phyloP scores from a whole-genome alignment of 495 filamentous ascomycete genomes.

The Neurospora sp. region DNA sequence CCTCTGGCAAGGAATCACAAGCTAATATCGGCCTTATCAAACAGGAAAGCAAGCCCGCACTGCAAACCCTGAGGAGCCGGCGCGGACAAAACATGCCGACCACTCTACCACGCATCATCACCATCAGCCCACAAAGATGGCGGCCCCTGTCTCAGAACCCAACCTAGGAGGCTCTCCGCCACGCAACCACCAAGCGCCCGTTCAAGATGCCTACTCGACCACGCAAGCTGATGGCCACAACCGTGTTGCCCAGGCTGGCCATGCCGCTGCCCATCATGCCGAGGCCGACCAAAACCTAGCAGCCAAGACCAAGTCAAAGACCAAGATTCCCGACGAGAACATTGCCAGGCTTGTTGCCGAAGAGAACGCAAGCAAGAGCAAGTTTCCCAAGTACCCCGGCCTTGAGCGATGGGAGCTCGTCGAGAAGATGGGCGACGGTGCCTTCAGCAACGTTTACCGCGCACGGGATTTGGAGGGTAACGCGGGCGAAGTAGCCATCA shows the following conservation, averaged over 20 bases:
- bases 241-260: slow-evolving; percentile 53
- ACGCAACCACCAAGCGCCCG: slow-evolving; percentile 4
- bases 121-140: slow-evolving; percentile 24
- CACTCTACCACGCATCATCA: slow-evolving; percentile 44
- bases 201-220: slow-evolving; percentile 44
- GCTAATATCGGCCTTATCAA: slow-evolving; percentile 20
- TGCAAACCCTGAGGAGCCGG: slow-evolving; percentile 47
- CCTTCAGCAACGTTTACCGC: slow-evolving; percentile 97
- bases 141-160: slow-evolving; percentile 17
- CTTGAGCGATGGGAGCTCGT: slow-evolving; percentile 81
- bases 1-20: not conserved
- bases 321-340: slow-evolving; percentile 50
- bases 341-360: slow-evolving; percentile 82
- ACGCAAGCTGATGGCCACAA: slow-evolving; percentile 51
- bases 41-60: slow-evolving; percentile 75
- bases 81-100: slow-evolving; percentile 35
- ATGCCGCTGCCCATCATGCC: slow-evolving; percentile 44
- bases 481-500: slow-evolving; percentile 83
- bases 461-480: slow-evolving; percentile 63
- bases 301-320: slow-evolving; percentile 32
- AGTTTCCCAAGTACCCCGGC: slow-evolving; percentile 84
- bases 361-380: slow-evolving; percentile 72
- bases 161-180: slow-evolving; percentile 5
- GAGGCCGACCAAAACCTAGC: slow-evolving; percentile 24
- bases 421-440: slow-evolving; percentile 98